Conservation (phyloP, 1,139 yeast species). For the Scheffersomyces stambukii region DNA sequence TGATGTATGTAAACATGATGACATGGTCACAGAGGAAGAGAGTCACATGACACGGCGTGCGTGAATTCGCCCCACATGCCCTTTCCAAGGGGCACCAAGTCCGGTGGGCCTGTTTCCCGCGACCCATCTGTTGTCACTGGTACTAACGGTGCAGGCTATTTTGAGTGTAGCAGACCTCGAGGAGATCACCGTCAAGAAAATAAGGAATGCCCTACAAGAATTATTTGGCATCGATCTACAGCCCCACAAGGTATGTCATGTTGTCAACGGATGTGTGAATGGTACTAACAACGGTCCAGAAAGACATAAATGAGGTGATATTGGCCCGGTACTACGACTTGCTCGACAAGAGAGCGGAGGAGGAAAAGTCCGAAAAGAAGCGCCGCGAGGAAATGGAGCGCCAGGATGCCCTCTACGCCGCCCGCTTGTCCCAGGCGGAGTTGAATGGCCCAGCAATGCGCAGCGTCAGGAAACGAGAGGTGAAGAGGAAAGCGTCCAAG, state of each 20-base stretch:
- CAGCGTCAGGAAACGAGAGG: constrained; percentile 4
- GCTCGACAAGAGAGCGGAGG: constrained; percentile 32
- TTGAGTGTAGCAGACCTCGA: constrained; percentile 71
- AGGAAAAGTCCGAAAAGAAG: constrained; percentile 21
- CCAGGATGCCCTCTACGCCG: constrained; percentile 45
- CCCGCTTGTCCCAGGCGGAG: constrained; percentile 37
- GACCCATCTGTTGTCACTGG: neutral
- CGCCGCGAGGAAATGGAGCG: constrained; percentile 29
- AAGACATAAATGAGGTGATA: constrained; percentile 57
- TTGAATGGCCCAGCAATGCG: no score
- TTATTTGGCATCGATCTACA: constrained; percentile 56
- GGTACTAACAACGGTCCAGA: constrained; percentile 25
- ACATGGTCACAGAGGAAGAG: neutral
- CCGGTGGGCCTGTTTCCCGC: no score
- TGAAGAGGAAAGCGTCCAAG: constrained; percentile 1
- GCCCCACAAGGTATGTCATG: constrained; percentile 39
- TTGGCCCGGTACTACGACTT: constrained; percentile 54
- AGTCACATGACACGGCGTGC: neutral
- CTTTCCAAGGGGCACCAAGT: no score
- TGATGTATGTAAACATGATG: constrained; percentile 50
- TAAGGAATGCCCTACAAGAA: constrained; percentile 67
- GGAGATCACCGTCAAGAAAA: constrained; percentile 66
- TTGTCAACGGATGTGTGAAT: neutral
- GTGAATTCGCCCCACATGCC: no score
- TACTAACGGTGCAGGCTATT: constrained; percentile 54